A percentile compares a stretch with the other conserved stretches of the same genome.
phyloP scores from a whole-genome alignment of 257 asterid genomes.

The Solanum piurae region DNA sequence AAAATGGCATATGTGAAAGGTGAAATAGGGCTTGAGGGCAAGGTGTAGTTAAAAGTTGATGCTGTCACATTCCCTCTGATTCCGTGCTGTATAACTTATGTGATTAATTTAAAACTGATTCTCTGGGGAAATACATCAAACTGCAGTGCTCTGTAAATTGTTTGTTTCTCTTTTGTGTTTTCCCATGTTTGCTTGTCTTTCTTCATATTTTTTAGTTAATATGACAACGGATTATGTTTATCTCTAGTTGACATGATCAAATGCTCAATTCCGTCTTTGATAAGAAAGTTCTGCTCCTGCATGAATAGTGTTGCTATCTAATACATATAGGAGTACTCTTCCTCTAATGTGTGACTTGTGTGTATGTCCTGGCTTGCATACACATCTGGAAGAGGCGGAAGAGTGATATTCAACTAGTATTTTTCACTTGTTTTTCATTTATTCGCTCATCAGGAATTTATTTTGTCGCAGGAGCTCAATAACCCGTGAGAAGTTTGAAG shows the following conservation, averaged over 20 bases:
- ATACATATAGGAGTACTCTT: not conserved
- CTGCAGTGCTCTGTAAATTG: not conserved
- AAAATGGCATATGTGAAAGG: not conserved
- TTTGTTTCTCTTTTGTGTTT: not conserved
- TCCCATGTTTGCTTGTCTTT: not conserved
- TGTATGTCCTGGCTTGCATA: not conserved
- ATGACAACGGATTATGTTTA: not conserved
- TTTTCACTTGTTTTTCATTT: not conserved
- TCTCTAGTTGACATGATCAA: not conserved
- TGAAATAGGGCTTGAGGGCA: not conserved
- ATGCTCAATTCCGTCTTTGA: not conserved
- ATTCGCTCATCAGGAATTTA: not conserved
- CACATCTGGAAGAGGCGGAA: not conserved
- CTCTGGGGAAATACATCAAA: not conserved
- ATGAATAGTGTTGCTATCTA: not conserved
- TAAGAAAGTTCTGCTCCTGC: not conserved
- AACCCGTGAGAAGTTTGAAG: constrained; percentile 94
- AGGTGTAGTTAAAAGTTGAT: not conserved
- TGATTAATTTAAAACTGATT: not conserved
- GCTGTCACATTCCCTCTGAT: not conserved
- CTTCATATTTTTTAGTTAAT: not conserved
- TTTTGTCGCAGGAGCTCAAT: constrained; percentile 67
- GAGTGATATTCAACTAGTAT: not conserved
- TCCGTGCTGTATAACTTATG: not conserved
- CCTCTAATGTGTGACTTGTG: not conserved